Evolutionary conservation across 2,329 filamentous ascomycete species (phyloP).

Genomic region (Aulographum hederae): DNA sequence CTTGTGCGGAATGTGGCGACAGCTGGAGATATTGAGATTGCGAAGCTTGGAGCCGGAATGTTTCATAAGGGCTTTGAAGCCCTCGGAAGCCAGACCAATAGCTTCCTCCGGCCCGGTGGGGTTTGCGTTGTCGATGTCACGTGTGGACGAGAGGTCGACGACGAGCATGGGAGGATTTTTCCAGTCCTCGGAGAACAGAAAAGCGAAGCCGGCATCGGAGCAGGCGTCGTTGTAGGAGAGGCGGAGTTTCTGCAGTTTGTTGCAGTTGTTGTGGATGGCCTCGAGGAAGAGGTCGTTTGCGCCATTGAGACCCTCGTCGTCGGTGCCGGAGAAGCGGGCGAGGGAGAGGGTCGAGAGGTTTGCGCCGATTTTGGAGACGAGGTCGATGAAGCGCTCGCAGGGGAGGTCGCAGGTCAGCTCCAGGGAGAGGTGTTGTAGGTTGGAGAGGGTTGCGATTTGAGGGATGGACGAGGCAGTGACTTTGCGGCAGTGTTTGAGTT

Average conservation of each 20-base stretch:
- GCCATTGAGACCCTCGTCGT: constrained; percentile 41
- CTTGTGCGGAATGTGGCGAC: constrained; percentile 56
- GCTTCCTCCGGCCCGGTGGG: constrained; percentile 41
- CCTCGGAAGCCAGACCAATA: constrained; percentile 56
- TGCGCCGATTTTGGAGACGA: constrained; percentile 44
- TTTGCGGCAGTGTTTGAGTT: constrained; percentile 64
- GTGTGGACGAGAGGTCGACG: constrained; percentile 60
- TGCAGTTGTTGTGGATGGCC: constrained; percentile 53
- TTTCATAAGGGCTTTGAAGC: constrained; percentile 65
- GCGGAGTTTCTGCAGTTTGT: constrained; percentile 54
- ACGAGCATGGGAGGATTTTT: constrained; percentile 50
- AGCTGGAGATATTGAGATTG: constrained; percentile 62
- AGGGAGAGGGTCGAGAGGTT: constrained; percentile 64
- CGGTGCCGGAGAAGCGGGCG: constrained; percentile 44
- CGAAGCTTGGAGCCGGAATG: constrained; percentile 55
- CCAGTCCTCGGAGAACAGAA: constrained; percentile 56
- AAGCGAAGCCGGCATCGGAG: constrained; percentile 55
- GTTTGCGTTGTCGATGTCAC: constrained; percentile 53
- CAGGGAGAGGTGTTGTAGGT: constrained; percentile 59
- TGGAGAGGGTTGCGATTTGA: constrained; percentile 41
- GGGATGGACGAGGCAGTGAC: constrained; percentile 48
- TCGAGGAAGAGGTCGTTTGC: too few species aligned
- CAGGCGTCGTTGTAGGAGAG: constrained; percentile 59
- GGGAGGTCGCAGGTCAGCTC: constrained; percentile 32
- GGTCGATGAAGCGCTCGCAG: constrained; percentile 36